Evolutionary conservation across 257 asterid genomes (phyloP).

Genomic region (Osmanthus fragrans): DNA sequence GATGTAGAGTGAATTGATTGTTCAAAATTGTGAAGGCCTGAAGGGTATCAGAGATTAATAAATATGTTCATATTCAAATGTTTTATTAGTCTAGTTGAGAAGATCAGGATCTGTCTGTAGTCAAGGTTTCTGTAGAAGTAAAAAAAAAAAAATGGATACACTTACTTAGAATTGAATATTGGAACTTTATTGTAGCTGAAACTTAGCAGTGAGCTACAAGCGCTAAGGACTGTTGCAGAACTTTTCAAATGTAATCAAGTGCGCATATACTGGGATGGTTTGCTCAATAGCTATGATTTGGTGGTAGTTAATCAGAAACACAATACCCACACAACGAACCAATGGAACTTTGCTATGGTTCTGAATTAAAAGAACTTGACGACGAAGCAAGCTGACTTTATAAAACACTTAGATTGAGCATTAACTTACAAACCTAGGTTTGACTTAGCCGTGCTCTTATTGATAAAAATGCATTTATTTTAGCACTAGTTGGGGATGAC

Average conservation of each 20-base stretch:
- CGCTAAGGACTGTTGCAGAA: too few species aligned
- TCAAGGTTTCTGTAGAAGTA: background rate
- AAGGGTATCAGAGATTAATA: background rate
- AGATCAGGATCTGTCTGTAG: background rate
- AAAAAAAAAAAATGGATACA: background rate
- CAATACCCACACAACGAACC: too few species aligned
- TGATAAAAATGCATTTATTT: background rate
- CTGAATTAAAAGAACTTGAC: too few species aligned
- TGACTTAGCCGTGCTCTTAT: background rate
- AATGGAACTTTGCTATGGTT: too few species aligned
- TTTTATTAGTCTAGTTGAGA: background rate
- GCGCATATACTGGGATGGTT: too few species aligned
- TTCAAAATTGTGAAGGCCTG: background rate
- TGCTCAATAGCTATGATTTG: too few species aligned
- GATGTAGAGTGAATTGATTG: slow-evolving; percentile 1
- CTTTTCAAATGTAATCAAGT: too few species aligned
- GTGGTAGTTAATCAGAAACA: too few species aligned
- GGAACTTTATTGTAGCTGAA: background rate
- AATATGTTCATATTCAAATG: background rate
- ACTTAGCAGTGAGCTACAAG: too few species aligned
- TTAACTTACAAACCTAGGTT: background rate
- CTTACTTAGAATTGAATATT: background rate
- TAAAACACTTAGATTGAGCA: too few species aligned
- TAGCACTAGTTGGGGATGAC: background rate
- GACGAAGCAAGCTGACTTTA: too few species aligned